Evolutionary conservation across 495 filamentous ascomycete genomes (phyloP), one percentile per base, ranked within the genome.

Genomic region (Darksidea phi): DNA sequence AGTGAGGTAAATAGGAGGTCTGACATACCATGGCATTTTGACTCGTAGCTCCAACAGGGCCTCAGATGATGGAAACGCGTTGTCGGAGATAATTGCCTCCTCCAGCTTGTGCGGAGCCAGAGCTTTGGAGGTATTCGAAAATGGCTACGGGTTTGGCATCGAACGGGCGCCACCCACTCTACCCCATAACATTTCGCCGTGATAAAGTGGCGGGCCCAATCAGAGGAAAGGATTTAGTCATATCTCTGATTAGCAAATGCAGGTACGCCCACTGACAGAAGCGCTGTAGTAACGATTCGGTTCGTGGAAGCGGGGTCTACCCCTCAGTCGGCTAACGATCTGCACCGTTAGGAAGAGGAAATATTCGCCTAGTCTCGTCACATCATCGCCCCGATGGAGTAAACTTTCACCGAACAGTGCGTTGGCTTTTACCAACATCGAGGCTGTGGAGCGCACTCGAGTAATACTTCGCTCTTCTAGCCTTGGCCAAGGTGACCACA

Each of bases 11-110:
- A 18, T 24, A 5, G 26, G 15, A 13, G 0, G 13, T 15, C 6
- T 46, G n/a, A 24, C 25, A 17, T 59, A 66, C 63, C 63, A 66
- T 61, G 63, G 63, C 63, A 66, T 66, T 28, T 52, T 53, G 6
- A 32, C 6, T 43, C 18, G 32, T 41, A 15, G 2, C 26, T 20
- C 45, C 8, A 2, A 21, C 10, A 28, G 36, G 45, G 23, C 15
- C 36, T 28, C 43, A 25, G 18, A 48, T 26, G 42, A 47, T 20
- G 13, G 34, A 23, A 21, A 17, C 48, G 42, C 4, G 42, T 42
- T n/a, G 50, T 54, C 61, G 61, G 61, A 21, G 38, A 36, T 48
- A 54, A 64, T 64, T 64, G 18, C 61, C 61, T 41, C 47, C 32
- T 54, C 17, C 11, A 25, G 13, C 20, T 2, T 41, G 24, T 42